Percentiles rank a stretch among this genome's conserved stretches.
Evolutionary conservation across 2,329 filamentous ascomycete species (phyloP).

Genomic region (Talaromyces sp.): DNA sequence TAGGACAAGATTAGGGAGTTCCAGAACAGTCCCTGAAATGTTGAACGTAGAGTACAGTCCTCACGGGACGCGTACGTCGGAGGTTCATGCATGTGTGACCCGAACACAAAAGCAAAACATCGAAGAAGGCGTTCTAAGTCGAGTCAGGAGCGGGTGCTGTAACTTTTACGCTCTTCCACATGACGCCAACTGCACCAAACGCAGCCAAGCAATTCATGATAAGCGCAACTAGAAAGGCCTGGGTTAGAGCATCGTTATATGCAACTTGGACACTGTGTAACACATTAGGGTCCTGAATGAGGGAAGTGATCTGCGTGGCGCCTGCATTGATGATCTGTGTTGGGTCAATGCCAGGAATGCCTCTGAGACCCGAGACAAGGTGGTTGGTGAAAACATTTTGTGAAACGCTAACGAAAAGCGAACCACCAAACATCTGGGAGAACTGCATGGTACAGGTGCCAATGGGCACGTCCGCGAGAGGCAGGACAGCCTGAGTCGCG

Average conservation of each 20-base stretch:
- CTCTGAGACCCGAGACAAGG: background rate
- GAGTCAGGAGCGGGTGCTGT: too few relatives aligned
- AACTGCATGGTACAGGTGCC: conserved; percentile 34
- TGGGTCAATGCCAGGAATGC: background rate
- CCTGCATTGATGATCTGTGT: background rate
- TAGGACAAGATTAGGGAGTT: too few relatives aligned
- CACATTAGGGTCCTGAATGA: background rate
- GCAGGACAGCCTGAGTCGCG: conserved; percentile 15
- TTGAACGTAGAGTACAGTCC: too few relatives aligned
- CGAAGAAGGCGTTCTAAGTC: too few relatives aligned
- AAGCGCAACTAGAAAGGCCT: background rate
- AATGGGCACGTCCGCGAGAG: conserved; percentile 26
- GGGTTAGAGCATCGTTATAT: background rate
- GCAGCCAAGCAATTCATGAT: background rate
- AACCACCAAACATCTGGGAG: conserved; percentile 32
- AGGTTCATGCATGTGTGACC: too few relatives aligned
- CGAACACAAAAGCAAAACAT: too few relatives aligned
- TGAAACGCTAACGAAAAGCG: conserved; percentile 32
- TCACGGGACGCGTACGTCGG: too few relatives aligned
- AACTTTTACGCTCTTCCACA: background rate
- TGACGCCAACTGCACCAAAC: background rate
- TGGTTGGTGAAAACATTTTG: conserved; percentile 27
- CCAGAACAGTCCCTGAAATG: too few relatives aligned
- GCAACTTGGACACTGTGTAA: background rate
- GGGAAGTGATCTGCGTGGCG: background rate